These are phyloP conservation scores for Pleurotus ostreatus DNA, from an alignment of 768 basidiomycete genomes.

Conservation along the genomic window DNA sequence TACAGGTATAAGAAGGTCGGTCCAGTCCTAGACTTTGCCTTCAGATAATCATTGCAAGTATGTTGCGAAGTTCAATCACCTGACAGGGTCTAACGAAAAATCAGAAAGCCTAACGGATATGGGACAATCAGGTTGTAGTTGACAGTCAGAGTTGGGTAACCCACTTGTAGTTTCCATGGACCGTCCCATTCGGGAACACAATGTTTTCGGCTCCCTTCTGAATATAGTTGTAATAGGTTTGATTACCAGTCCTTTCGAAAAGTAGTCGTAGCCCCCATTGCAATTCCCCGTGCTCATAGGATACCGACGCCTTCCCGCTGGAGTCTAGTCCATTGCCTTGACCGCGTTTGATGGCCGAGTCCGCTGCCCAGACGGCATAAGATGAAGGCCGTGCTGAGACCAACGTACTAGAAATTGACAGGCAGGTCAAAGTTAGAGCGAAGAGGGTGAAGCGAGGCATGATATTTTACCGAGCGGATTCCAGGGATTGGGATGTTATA, in stretches of 20 bases:
- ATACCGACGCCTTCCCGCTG: constrained; percentile 27
- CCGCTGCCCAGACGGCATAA: constrained; percentile 42
- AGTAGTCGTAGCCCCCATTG: constrained; percentile 38
- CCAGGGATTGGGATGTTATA: not conserved
- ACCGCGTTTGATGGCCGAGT: constrained; percentile 37
- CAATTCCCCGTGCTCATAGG: constrained; percentile 37
- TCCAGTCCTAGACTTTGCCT: constrained; percentile 24
- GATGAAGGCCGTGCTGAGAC: constrained; percentile 25
- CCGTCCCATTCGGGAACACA: constrained; percentile 32
- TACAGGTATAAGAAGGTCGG: constrained; percentile 37
- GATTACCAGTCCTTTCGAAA: constrained; percentile 36
- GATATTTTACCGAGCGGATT: not conserved
- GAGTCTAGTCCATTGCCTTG: constrained; percentile 39
- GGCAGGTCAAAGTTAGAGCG: not conserved
- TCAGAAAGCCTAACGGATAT: constrained; percentile 21
- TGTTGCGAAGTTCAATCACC: constrained; percentile 15
- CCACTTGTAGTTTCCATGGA: constrained; percentile 35
- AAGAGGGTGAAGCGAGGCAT: not conserved
- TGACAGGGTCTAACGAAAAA: constrained; percentile 32
- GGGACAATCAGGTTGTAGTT: not conserved
- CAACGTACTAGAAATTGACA: not conserved
- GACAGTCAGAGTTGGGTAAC: constrained; percentile 8
- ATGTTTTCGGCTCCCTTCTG: constrained; percentile 32
- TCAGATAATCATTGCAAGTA: not conserved
- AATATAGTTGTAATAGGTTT: constrained; percentile 38